Percentiles rank a stretch among this genome's conserved stretches.
Evolutionary conservation across 495 filamentous ascomycete species (phyloP).

Genomic region (Talaromyces wortmannii): DNA sequence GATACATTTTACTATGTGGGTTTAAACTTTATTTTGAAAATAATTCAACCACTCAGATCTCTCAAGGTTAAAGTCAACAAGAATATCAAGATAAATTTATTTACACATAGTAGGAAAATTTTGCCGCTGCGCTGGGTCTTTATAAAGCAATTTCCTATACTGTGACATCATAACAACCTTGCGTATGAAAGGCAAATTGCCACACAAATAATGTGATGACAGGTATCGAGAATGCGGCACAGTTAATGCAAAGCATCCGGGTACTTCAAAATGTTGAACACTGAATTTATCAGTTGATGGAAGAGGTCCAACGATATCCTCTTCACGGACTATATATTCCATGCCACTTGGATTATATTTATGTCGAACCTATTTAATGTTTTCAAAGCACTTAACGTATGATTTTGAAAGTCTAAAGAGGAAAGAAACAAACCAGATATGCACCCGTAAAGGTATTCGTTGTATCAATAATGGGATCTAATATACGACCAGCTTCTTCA

Average conservation of each 20-base stretch:
- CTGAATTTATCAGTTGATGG: too few species aligned
- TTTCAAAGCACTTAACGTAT: not conserved
- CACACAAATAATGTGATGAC: not conserved
- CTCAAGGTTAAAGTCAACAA: too few species aligned
- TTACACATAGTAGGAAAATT: too few species aligned
- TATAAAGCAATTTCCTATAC: too few species aligned
- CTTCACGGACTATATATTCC: conserved; percentile 3
- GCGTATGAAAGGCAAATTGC: not conserved
- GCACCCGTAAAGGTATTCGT: conserved; percentile 4
- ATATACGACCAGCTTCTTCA: not conserved
- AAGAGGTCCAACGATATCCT: conserved; percentile 1
- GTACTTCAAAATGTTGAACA: not conserved
- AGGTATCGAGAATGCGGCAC: not conserved
- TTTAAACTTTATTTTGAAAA: not conserved
- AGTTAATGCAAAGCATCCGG: not conserved
- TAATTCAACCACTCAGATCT: too few species aligned
- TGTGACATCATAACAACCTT: not conserved
- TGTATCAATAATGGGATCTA: conserved; percentile 4
- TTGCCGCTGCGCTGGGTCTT: too few species aligned
- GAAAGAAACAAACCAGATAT: not conserved
- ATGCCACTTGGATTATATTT: not conserved
- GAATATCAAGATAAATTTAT: too few species aligned
- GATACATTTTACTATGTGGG: not conserved
- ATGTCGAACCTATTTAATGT: conserved; percentile 2
- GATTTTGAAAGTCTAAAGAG: not conserved